Conservation (phyloP, 2,329 filamentous ascomycete species). For the Leptosphaerulina australis region DNA sequence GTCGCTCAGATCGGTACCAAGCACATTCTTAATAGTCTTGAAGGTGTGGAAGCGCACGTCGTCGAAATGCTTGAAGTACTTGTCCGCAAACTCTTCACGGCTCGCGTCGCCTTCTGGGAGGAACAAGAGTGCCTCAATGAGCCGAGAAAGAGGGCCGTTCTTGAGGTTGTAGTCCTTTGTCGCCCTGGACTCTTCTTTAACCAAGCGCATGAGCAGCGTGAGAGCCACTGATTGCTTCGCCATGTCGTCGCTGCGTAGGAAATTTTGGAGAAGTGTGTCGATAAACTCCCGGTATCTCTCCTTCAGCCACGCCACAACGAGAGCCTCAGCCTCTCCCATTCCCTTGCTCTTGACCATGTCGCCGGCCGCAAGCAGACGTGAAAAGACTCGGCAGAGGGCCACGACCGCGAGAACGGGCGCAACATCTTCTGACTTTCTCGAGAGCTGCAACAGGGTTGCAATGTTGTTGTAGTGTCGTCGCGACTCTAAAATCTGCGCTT, state of each 20-base stretch:
- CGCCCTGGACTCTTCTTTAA: slow-evolving; percentile 71
- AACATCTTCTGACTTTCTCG: slow-evolving; percentile 58
- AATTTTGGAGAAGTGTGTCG: slow-evolving; percentile 60
- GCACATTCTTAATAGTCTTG: slow-evolving; percentile 68
- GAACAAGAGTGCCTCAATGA: slow-evolving; percentile 68
- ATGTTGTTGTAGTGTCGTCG: slow-evolving; percentile 94
- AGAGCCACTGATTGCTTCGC: slow-evolving; percentile 71
- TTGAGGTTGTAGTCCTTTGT: slow-evolving; percentile 69
- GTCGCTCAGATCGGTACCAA: slow-evolving; percentile 41
- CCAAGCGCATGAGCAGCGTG: slow-evolving; percentile 78
- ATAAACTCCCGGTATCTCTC: slow-evolving; percentile 76
- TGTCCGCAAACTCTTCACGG: slow-evolving; percentile 75
- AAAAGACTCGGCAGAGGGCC: slow-evolving; percentile 84
- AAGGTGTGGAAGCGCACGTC: slow-evolving; percentile 87
- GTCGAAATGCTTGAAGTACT: slow-evolving; percentile 79
- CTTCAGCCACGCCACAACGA: slow-evolving; percentile 79
- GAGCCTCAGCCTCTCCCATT: slow-evolving; percentile 72
- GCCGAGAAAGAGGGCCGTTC: slow-evolving; percentile 66
- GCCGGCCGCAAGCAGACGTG: slow-evolving; percentile 77
- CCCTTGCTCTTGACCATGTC: slow-evolving; percentile 69
- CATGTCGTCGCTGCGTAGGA: slow-evolving; percentile 66
- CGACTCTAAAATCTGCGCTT: slow-evolving; percentile 82
- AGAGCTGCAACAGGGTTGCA: slow-evolving; percentile 68
- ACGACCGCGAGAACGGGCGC: slow-evolving; percentile 73
- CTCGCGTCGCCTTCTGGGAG: slow-evolving; percentile 63